These are phyloP conservation scores for Cryptosporidium canis DNA, from an alignment of 169 alveolate genomes.

Conservation along the genomic window DNA sequence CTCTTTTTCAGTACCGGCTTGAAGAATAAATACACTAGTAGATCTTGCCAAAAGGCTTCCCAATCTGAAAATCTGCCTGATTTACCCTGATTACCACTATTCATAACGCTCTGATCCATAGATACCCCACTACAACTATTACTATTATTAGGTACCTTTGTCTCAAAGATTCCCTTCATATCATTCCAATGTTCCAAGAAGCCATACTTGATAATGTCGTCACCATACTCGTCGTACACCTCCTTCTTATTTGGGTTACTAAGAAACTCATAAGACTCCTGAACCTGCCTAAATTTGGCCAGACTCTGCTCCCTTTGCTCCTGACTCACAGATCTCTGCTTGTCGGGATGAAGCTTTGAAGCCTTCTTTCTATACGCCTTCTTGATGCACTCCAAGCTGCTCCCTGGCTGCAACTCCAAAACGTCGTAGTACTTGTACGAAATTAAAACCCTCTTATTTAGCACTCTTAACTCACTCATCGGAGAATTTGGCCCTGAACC, in stretches of 20 bases:
- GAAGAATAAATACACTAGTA: slow-evolving; percentile 2
- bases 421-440: slow-evolving; percentile 25
- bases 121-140: not conserved
- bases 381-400: not conserved
- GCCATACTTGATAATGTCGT: slow-evolving; percentile 41
- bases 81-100: not conserved
- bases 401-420: not conserved
- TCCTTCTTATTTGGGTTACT: slow-evolving; percentile 54
- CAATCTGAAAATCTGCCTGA: not conserved
- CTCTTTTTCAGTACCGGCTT: slow-evolving; percentile 10
- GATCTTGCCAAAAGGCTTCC: slow-evolving; percentile 3
- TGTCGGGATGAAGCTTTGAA: slow-evolving; percentile 43
- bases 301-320: not conserved
- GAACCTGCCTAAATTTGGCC: not conserved
- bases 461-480: not conserved
- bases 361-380: slow-evolving; percentile 46
- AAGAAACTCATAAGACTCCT: slow-evolving; percentile 35
- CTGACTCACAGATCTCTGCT: not conserved
- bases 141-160: not conserved
- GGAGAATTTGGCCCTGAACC: not conserved
- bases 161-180: not conserved
- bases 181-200: slow-evolving; percentile 24
- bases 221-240: slow-evolving; percentile 51
- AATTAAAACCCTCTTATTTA: not conserved
- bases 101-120: not conserved